Evolutionary conservation across 495 filamentous ascomycete genomes (phyloP).

Genomic region (Aspergillus mulundensis): DNA sequence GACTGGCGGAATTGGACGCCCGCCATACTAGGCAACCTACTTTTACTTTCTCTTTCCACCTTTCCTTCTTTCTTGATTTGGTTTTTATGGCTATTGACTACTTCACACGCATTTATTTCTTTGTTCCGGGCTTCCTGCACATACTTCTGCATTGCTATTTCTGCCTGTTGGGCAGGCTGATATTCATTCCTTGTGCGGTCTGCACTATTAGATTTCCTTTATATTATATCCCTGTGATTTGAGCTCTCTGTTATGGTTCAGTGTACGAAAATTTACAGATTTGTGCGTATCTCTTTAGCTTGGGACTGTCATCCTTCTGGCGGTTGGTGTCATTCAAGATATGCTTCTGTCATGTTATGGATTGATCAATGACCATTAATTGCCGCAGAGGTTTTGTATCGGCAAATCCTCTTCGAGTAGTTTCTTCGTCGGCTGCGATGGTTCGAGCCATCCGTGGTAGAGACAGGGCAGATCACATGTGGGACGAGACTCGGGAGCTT

Average conservation of each 20-base stretch:
- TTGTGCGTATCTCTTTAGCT: conserved; percentile 2
- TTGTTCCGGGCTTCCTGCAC: conserved; percentile 4
- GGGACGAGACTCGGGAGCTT: neutral
- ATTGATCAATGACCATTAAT: neutral
- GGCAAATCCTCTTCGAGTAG: too few species aligned
- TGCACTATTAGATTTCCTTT: conserved; percentile 10
- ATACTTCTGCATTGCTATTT: neutral
- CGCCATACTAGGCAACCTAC: conserved; percentile 35
- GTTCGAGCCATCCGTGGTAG: neutral
- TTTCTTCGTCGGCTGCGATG: too few species aligned
- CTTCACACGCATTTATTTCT: neutral
- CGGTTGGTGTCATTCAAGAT: neutral
- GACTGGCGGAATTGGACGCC: conserved; percentile 37
- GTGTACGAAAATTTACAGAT: conserved; percentile 11
- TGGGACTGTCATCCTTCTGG: neutral
- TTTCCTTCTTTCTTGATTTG: conserved; percentile 1
- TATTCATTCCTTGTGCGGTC: conserved; percentile 10
- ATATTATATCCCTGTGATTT: conserved; percentile 5
- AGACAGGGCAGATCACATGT: neutral
- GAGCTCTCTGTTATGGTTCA: conserved; percentile 3
- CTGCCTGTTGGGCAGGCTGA: neutral
- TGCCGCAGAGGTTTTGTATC: too few species aligned
- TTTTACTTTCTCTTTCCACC: conserved; percentile 5
- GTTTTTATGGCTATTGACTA: neutral
- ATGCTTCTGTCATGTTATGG: neutral